These are phyloP conservation scores for Trametes meyenii DNA, from an alignment of 768 basidiomycete genomes.

Conservation along the genomic window DNA sequence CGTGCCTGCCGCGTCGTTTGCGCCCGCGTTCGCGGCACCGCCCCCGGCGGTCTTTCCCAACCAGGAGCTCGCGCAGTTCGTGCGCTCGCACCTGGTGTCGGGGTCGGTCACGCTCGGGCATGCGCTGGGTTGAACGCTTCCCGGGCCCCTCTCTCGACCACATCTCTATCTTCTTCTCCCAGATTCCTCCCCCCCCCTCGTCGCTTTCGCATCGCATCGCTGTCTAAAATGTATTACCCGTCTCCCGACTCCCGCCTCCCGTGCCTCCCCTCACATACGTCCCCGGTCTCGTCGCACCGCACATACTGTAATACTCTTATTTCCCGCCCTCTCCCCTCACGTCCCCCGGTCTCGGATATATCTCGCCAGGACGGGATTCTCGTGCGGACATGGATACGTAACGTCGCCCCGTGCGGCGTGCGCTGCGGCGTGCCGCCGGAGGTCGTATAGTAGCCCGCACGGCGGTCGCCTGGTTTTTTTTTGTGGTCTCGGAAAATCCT, in stretches of 20 bases:
- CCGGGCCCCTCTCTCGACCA: neutral
- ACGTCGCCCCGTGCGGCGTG: neutral
- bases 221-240: neutral
- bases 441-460: neutral
- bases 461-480: neutral
- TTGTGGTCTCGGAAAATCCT: neutral
- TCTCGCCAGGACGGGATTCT: neutral
- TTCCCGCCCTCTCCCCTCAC: neutral
- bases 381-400: neutral
- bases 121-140: constrained; percentile 17
- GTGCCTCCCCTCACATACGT: neutral
- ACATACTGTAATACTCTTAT: neutral
- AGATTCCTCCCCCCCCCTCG: neutral
- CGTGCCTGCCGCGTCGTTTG: neutral
- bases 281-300: neutral
- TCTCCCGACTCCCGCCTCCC: neutral
- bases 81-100: constrained; percentile 14
- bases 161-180: neutral
- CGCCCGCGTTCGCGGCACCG: neutral
- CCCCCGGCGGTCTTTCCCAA: constrained; percentile 10
- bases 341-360: too few species aligned
- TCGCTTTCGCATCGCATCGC: neutral
- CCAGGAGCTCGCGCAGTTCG: constrained; percentile 21
- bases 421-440: neutral
- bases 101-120: constrained; percentile 24